These are phyloP conservation scores for Venturiaceae sp. DNA, from an alignment of 2,329 filamentous ascomycete species.

Conservation along the genomic window DNA sequence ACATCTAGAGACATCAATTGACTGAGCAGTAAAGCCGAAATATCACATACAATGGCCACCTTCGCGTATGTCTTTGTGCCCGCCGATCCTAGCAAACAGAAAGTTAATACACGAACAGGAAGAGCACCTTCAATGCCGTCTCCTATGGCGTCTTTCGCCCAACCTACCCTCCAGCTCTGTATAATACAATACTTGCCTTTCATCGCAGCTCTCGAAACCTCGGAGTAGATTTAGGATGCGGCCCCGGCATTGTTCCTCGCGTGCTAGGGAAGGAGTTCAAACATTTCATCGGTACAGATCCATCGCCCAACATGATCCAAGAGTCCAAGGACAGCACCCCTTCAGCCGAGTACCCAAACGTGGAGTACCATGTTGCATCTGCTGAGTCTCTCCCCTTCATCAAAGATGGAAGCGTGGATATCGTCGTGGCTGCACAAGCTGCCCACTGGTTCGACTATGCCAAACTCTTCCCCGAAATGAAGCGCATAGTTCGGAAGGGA, in stretches of 20 bases:
- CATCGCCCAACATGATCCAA: slow-evolving; percentile 44
- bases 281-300: slow-evolving; percentile 45
- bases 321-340: slow-evolving; percentile 19
- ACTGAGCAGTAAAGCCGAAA: neutral
- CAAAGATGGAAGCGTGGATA: slow-evolving; percentile 40
- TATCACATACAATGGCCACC: neutral
- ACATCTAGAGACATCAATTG: neutral
- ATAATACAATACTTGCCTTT: slow-evolving; percentile 43
- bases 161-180: slow-evolving; percentile 46
- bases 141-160: slow-evolving; percentile 53
- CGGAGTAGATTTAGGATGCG: slow-evolving; percentile 52
- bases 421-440: slow-evolving; percentile 43
- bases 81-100: neutral
- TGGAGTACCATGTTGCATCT: slow-evolving; percentile 39
- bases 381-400: slow-evolving; percentile 48
- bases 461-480: slow-evolving; percentile 45
- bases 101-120: neutral
- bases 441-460: slow-evolving; percentile 58
- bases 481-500: slow-evolving; percentile 41
- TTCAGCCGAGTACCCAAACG: slow-evolving; percentile 24
- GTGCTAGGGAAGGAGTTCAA: slow-evolving; percentile 44
- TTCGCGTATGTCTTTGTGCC: neutral
- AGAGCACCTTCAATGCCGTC: slow-evolving; percentile 39
- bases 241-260: slow-evolving; percentile 49
- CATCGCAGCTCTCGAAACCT: slow-evolving; percentile 33